Evolutionary conservation across 768 basidiomycete species (phyloP).

Genomic region (Pisolithus marmoratus): DNA sequence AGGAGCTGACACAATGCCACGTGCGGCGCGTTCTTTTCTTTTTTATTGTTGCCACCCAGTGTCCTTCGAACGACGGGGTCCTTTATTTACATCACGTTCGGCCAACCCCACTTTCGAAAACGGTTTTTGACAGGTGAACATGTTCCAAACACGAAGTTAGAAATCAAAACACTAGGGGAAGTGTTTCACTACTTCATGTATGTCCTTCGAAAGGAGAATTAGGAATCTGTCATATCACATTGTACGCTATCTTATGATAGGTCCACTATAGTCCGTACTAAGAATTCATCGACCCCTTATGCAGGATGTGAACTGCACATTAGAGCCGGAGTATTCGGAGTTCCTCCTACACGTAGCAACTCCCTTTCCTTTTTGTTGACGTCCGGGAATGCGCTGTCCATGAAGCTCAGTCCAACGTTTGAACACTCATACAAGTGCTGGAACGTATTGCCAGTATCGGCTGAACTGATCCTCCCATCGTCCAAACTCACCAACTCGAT

Average conservation of each 20-base stretch:
- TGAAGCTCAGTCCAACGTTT: slow-evolving; percentile 8
- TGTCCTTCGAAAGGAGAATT: slow-evolving; percentile 40
- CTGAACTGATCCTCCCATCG: slow-evolving; percentile 1
- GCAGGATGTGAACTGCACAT: too few species aligned
- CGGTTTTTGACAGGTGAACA: slow-evolving; percentile 48
- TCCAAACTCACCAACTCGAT: slow-evolving; percentile 14
- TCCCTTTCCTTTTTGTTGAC: slow-evolving; percentile 6
- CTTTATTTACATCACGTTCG: slow-evolving; percentile 82
- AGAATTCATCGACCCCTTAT: too few species aligned
- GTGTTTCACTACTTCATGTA: slow-evolving; percentile 84
- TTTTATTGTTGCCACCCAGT: slow-evolving; percentile 28
- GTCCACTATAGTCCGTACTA: too few species aligned
- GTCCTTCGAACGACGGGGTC: slow-evolving; percentile 55
- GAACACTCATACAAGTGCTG: slow-evolving; percentile 22
- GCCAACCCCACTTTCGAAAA: slow-evolving; percentile 82
- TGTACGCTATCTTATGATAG: too few species aligned
- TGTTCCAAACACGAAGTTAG: slow-evolving; percentile 50
- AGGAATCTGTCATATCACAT: slow-evolving; percentile 5
- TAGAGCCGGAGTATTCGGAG: too few species aligned
- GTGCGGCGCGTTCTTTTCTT: neutral
- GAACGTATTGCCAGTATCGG: slow-evolving; percentile 20
- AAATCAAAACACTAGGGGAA: slow-evolving; percentile 69
- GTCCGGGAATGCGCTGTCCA: slow-evolving; percentile 20
- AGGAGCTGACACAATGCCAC: neutral
- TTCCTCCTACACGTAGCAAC: too few species aligned